These are phyloP conservation scores for Podospora australis DNA, from an alignment of 495 filamentous ascomycete genomes.

Conservation along the genomic window DNA sequence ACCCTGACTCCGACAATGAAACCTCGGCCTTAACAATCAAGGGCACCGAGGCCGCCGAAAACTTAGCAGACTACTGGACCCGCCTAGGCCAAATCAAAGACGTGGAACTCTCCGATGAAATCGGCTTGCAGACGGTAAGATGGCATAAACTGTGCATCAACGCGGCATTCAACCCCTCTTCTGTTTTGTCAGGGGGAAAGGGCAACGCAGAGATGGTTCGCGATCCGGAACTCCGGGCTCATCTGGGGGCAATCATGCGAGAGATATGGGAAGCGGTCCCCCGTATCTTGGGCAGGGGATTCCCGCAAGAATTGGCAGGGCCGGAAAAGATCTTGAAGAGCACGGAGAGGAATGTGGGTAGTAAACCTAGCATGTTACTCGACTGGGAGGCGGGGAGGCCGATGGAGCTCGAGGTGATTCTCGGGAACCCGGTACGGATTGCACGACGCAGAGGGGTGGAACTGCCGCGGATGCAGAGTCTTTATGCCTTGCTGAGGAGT, in stretches of 20 bases:
- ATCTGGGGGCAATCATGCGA: constrained; percentile 48
- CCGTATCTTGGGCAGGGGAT: constrained; percentile 39
- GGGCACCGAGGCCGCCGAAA: constrained; percentile 19
- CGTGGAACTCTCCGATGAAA: constrained; percentile 41
- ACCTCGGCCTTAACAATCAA: neutral
- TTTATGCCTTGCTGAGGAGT: constrained; percentile 47
- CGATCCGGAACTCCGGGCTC: constrained; percentile 43
- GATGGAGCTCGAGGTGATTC: constrained; percentile 56
- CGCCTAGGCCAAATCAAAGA: constrained; percentile 46
- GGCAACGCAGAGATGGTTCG: constrained; percentile 50
- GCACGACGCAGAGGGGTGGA: constrained; percentile 45
- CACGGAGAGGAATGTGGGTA: constrained; percentile 49
- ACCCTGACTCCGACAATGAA: constrained; percentile 5
- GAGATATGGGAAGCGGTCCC: constrained; percentile 52
- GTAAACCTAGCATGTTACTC: constrained; percentile 53
- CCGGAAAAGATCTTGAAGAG: constrained; percentile 50
- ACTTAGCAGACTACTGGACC: constrained; percentile 33
- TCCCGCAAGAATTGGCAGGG: constrained; percentile 40
- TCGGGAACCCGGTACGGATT: constrained; percentile 52
- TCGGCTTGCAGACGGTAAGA: constrained; percentile 49
- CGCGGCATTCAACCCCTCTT: constrained; percentile 56
- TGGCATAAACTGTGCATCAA: constrained; percentile 66
- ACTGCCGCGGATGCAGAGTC: constrained; percentile 45
- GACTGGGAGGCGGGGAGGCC: constrained; percentile 51
- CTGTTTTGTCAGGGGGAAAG: constrained; percentile 49